These are phyloP conservation scores for Phaseolus lunatus DNA, from an alignment of 306 rosid species.

Conservation along the genomic window DNA sequence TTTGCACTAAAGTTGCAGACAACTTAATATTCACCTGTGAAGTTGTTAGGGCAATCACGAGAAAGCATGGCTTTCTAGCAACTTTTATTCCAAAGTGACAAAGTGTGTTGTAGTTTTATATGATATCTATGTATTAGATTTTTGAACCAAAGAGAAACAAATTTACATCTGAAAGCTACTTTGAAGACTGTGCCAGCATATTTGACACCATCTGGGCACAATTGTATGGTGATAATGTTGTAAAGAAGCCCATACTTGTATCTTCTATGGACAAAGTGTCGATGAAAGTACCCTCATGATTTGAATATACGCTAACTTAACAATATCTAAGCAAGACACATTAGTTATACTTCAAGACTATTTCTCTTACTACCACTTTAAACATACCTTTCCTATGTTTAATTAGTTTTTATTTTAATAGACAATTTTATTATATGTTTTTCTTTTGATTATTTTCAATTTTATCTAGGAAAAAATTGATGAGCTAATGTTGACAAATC, in stretches of 20 bases:
- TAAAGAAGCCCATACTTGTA: background rate
- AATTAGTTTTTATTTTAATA: no score
- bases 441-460: no score
- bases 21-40: slow-evolving; percentile 76
- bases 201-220: background rate
- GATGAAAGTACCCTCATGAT: no score
- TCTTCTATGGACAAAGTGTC: no score
- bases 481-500: no score
- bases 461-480: no score
- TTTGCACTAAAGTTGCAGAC: slow-evolving; percentile 74
- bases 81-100: slow-evolving; percentile 83
- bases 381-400: no score
- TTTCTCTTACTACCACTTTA: background rate
- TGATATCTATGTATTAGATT: background rate
- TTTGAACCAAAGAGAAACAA: slow-evolving; percentile 8
- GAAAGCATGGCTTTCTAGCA: slow-evolving; percentile 83
- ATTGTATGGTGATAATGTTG: background rate
- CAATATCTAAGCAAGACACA: slow-evolving; percentile 11
- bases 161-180: background rate
- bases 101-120: slow-evolving; percentile 8
- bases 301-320: background rate
- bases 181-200: slow-evolving; percentile 6
- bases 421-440: no score
- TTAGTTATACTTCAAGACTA: background rate
- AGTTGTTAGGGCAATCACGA: slow-evolving; percentile 74